phyloP scores from a whole-genome alignment of 2,329 filamentous ascomycete genomes.

The Colletotrichum eleusines region DNA sequence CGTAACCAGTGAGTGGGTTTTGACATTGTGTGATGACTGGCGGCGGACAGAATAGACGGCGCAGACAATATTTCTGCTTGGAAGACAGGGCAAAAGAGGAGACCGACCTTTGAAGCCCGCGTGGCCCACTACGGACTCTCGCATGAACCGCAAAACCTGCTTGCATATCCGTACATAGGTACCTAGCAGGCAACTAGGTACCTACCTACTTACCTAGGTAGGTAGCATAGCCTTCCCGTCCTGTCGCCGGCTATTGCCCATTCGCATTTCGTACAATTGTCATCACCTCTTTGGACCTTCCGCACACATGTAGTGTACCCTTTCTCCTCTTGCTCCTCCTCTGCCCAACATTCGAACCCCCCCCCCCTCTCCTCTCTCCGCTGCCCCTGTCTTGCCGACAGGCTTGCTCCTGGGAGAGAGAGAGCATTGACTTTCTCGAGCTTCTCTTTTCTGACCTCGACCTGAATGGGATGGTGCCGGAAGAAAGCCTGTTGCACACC shows the following conservation, averaged over 20 bases:
- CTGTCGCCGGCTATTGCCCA: conserved; percentile 28
- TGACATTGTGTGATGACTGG: not conserved
- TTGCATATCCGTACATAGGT: conserved; percentile 32
- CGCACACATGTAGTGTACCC: not conserved
- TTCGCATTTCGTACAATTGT: conserved; percentile 39
- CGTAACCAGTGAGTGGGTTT: not conserved
- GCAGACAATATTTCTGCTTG: conserved; percentile 5
- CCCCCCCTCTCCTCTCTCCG: conserved; percentile 12
- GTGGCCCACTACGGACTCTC: conserved; percentile 34
- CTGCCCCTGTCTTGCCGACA: conserved; percentile 32
- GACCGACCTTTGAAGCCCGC: conserved; percentile 11
- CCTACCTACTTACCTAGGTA: not conserved
- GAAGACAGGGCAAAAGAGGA: conserved; percentile 14
- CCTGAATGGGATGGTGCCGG: conserved; percentile 25
- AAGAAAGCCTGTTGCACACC: conserved; percentile 23
- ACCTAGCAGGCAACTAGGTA: not conserved
- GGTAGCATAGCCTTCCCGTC: conserved; percentile 31
- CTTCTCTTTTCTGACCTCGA: conserved; percentile 10
- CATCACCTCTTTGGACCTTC: conserved; percentile 25
- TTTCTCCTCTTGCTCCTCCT: conserved; percentile 12
- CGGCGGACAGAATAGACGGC: not conserved
- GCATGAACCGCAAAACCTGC: conserved; percentile 42
- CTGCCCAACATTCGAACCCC: conserved; percentile 18
- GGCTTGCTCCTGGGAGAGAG: conserved; percentile 26
- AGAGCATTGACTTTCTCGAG: conserved; percentile 11